Base-by-base conservation (phyloP, 805 yeast species). In the Wickerhamiella shivajii region DNA sequence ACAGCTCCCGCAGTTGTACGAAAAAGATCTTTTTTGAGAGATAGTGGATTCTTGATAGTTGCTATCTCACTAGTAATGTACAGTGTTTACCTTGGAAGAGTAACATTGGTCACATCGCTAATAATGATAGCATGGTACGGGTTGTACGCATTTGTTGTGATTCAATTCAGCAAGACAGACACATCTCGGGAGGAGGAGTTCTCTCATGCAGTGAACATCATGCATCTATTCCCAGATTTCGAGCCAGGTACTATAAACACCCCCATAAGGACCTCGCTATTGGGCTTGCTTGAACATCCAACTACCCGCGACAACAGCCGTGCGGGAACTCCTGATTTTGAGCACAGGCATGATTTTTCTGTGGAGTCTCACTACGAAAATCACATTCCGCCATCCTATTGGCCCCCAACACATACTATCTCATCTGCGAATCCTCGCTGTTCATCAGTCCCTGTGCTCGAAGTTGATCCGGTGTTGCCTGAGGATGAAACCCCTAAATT, bases 61-160 rank as follows among this genome's bases (percentile, higher is more conserved):
- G 60, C 81, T 14, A 57, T 73, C 0, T 26, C 63, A 1, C 42
- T 75, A 6, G 53, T 78, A 0, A 46, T 74, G n/a, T 40, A 53
- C n/a, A 63, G 74, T 30, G 52, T 78, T 6, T 42, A 59, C 2
- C 75, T 69, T 49, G 78, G 78, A 1, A 52, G 55, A 8, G 56
- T 90, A 15, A 60, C 62, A 26, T 46, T 67, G 10, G 47, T 61
- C 52, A 77, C 74, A 44, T 75, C 92, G 37, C 32, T 67, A 0
- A 39, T 63, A 6, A 66, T 85, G 67, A 57, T 77, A 6, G 37
- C 51, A 0, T 48, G 72, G 5, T 84, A 85, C 49, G 39, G 66
- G 1, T 38, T 49, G 0, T 85, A 81, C 46, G 80, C 80, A 3
- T 36, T 56, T 53, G 39, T 74, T 52, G 57, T 63, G 15, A 48